Percentiles rank a stretch among this genome's conserved stretches.
These are phyloP conservation scores for Cladosporium velox DNA, from an alignment of 2,329 filamentous ascomycete species.

Conservation along the genomic window DNA sequence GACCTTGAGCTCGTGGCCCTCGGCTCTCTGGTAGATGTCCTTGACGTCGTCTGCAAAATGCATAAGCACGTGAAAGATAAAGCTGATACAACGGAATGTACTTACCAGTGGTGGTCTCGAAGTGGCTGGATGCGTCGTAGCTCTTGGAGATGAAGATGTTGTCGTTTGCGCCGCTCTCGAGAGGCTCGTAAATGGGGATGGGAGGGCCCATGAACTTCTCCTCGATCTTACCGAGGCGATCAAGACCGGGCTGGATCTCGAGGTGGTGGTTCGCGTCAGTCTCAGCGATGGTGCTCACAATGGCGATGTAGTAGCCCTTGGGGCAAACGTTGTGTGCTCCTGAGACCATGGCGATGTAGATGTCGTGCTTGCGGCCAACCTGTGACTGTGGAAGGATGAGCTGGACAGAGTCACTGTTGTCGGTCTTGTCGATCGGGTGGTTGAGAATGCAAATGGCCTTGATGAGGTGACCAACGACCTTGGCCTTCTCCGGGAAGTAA, in stretches of 20 bases:
- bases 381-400: slow-evolving; percentile 98
- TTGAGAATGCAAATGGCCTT: slow-evolving; percentile 98
- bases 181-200: slow-evolving; percentile 90
- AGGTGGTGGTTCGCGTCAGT: slow-evolving; percentile 89
- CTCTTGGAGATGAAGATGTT: slow-evolving; percentile 98
- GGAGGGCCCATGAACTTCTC: slow-evolving; percentile 95
- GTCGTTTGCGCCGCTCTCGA: slow-evolving; percentile 78
- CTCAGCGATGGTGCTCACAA: slow-evolving; percentile 96
- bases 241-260: slow-evolving; percentile 88
- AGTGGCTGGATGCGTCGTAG: slow-evolving; percentile 97
- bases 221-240: slow-evolving; percentile 88
- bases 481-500: slow-evolving; percentile 90
- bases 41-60: slow-evolving; percentile 74
- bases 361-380: slow-evolving; percentile 94
- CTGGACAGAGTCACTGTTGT: slow-evolving; percentile 85
- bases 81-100: slow-evolving; percentile 23
- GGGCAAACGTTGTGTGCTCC: slow-evolving; percentile 97
- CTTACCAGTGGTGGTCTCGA: slow-evolving; percentile 78
- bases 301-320: slow-evolving; percentile 98
- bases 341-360: slow-evolving; percentile 95
- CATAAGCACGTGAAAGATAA: neutral
- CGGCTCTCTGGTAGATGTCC: slow-evolving; percentile 84
- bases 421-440: slow-evolving; percentile 88
- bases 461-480: slow-evolving; percentile 83
- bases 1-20: slow-evolving; percentile 82